Evolutionary conservation across 768 basidiomycete genomes (phyloP).

Genomic region (Lactifluus hygrophoroides): DNA sequence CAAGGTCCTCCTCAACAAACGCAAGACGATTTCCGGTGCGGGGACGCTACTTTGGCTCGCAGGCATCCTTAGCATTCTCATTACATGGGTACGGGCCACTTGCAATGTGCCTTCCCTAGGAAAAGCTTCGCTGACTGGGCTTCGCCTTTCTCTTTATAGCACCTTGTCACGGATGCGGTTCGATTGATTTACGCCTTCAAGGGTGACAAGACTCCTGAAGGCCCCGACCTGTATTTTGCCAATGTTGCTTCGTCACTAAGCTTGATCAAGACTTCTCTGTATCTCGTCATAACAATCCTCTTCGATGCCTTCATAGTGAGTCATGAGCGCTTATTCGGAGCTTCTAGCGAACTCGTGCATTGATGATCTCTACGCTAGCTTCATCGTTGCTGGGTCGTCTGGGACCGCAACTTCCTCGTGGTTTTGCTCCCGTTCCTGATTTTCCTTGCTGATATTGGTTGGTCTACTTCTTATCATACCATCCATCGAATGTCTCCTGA

Average conservation of each 20-base stretch:
- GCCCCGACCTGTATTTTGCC: slow-evolving; percentile 22
- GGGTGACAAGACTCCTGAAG: slow-evolving; percentile 1
- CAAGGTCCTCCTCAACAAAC: slow-evolving; percentile 12
- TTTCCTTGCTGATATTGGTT: slow-evolving; percentile 27
- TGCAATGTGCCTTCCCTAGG: not conserved
- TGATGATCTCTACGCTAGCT: slow-evolving; percentile 14
- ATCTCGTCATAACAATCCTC: slow-evolving; percentile 23
- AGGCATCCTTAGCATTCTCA: slow-evolving; percentile 8
- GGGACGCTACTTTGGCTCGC: slow-evolving; percentile 9
- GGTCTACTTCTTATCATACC: not conserved
- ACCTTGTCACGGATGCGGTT: slow-evolving; percentile 23
- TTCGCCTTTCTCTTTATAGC: slow-evolving; percentile 10
- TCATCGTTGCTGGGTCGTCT: slow-evolving; percentile 24
- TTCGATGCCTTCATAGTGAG: slow-evolving; percentile 27
- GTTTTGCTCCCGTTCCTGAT: slow-evolving; percentile 21
- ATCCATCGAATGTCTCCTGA: not conserved
- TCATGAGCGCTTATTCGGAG: not conserved
- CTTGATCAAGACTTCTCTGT: slow-evolving; percentile 23
- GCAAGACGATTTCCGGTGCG: slow-evolving; percentile 10
- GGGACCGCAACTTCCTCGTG: slow-evolving; percentile 22
- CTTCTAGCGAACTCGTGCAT: not conserved
- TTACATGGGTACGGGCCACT: slow-evolving; percentile 13
- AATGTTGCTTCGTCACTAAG: slow-evolving; percentile 21
- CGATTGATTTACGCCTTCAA: slow-evolving; percentile 25
- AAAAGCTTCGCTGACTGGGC: not conserved